Conservation (phyloP, 768 basidiomycete species). For the Russula griseocarnosa region DNA sequence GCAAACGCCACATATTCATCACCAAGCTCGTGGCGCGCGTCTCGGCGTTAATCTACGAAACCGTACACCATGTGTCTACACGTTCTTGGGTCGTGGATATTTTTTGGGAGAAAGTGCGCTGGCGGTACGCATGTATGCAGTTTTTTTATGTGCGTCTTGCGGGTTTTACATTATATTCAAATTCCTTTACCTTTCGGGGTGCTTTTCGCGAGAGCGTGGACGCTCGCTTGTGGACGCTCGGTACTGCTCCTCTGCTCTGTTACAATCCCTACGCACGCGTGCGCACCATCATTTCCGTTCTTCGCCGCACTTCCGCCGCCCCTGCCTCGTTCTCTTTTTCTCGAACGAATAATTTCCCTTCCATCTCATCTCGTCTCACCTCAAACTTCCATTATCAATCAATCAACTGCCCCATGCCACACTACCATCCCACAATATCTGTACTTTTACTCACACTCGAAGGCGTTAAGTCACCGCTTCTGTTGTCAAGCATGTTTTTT, state of each 20-base stretch:
- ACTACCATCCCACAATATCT: neutral
- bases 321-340: neutral
- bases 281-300: conserved; percentile 20
- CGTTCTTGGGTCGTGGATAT: neutral
- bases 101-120: conserved; percentile 7
- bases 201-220: conserved; percentile 6
- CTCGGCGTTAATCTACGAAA: conserved; percentile 12
- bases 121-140: neutral
- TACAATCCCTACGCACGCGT: conserved; percentile 6
- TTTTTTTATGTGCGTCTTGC: neutral
- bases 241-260: conserved; percentile 4
- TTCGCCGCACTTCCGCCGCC: conserved; percentile 7
- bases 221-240: conserved; percentile 16
- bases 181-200: neutral
- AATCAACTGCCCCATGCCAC: neutral
- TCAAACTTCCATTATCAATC: conserved; percentile 8
- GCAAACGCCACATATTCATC: neutral
- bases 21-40: conserved; percentile 8
- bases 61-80: neutral
- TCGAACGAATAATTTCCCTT: conserved; percentile 14
- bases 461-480: neutral
- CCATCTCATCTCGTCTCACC: conserved; percentile 4
- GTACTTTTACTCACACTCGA: conserved; percentile 8
- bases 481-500: neutral
- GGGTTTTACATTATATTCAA: conserved; percentile 16